phyloP scores from a whole-genome alignment of 2,329 filamentous ascomycete species.

The Penicillium sp. region DNA sequence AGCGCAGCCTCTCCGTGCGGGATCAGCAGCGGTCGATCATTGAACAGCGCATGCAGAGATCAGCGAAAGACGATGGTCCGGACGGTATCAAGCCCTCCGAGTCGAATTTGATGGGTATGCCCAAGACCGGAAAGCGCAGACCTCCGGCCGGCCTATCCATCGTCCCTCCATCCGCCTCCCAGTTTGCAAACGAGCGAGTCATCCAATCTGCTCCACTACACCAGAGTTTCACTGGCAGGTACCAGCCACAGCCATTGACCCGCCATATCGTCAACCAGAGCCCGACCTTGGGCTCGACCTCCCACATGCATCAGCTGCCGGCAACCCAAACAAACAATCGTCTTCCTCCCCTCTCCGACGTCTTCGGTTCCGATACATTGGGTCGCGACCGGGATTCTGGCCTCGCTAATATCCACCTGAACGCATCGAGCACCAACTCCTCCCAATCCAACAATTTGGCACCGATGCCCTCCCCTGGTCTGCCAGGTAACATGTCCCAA shows the following conservation, averaged over 20 bases:
- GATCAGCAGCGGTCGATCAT: constrained; percentile 96
- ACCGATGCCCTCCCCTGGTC: constrained; percentile 74
- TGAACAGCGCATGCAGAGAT: constrained; percentile 84
- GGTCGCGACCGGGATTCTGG: constrained; percentile 42
- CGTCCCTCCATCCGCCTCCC: constrained; percentile 86
- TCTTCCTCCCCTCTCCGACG: constrained; percentile 88
- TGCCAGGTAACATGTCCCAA: constrained; percentile 56
- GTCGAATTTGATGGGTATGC: constrained; percentile 41
- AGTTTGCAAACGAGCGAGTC: constrained; percentile 90
- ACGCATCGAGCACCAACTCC: constrained; percentile 62
- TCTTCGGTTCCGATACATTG: constrained; percentile 78
- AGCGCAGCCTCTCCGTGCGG: constrained; percentile 87
- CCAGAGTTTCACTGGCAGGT: constrained; percentile 90
- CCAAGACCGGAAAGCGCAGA: constrained; percentile 50
- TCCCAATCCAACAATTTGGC: constrained; percentile 64
- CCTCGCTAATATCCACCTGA: constrained; percentile 47
- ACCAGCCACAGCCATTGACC: constrained; percentile 73
- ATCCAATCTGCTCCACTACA: constrained; percentile 95
- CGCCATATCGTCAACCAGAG: constrained; percentile 78
- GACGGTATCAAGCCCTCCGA: constrained; percentile 58
- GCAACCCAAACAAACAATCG: constrained; percentile 88
- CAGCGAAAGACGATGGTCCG: constrained; percentile 72
- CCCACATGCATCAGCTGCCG: constrained; percentile 86
- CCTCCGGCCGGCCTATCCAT: constrained; percentile 88
- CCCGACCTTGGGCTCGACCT: constrained; percentile 77